A percentile compares a stretch with the other conserved stretches of the same genome.
phyloP scores from a whole-genome alignment of 768 basidiomycete species.

The Mycena metata region DNA sequence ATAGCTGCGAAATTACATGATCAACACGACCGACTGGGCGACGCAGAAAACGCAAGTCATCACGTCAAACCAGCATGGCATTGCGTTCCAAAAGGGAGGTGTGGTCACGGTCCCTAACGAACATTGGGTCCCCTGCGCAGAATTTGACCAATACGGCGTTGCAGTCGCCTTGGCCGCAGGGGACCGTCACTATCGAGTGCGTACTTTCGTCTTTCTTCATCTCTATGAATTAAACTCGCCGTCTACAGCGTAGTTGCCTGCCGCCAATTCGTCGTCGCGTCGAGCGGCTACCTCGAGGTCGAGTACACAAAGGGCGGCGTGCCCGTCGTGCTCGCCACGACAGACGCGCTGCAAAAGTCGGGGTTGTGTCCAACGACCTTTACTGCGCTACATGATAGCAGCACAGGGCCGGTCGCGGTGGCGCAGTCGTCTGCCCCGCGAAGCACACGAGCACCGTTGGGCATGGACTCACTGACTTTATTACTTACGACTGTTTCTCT shows the following conservation, averaged over 20 bases:
- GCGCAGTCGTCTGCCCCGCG: conserved; percentile 20
- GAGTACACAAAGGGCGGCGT: conserved; percentile 76
- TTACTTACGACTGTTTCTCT: conserved; percentile 19
- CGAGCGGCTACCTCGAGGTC: conserved; percentile 70
- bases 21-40: conserved; percentile 69
- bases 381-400: conserved; percentile 13
- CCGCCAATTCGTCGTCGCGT: conserved; percentile 76
- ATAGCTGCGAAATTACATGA: conserved; percentile 76
- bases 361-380: conserved; percentile 51
- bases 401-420: not conserved
- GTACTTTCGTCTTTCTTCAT: conserved; percentile 40
- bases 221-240: conserved; percentile 4
- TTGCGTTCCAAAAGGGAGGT: conserved; percentile 76
- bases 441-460: not conserved
- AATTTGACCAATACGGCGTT: conserved; percentile 68
- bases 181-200: conserved; percentile 69
- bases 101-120: conserved; percentile 75
- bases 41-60: conserved; percentile 66
- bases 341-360: conserved; percentile 50
- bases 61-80: conserved; percentile 60
- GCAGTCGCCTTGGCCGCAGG: conserved; percentile 65
- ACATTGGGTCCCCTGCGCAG: conserved; percentile 78
- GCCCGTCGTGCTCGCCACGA: conserved; percentile 68
- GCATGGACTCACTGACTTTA: conserved; percentile 5
- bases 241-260: conserved; percentile 71